Evolutionary conservation across 805 yeast genomes (phyloP), one percentile per base, ranked within the genome.

Genomic region (Zygosaccharomyces kombuchaensis): DNA sequence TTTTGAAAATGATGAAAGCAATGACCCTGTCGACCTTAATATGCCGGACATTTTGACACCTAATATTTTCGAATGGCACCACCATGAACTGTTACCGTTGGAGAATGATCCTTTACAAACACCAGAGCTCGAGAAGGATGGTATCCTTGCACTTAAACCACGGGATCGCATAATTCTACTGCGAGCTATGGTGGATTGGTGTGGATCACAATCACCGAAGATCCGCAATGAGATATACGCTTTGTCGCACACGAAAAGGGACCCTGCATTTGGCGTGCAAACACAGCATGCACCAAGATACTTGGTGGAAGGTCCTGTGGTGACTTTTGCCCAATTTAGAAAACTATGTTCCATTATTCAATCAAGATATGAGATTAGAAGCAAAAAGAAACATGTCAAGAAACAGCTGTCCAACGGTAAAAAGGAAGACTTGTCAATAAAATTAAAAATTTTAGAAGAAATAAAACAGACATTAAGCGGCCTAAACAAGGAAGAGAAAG

Each of bases 161-260:
- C 42, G 26, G 9, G 63, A 62, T 47, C 55, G 63, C 44, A 41
- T 61, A 5, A 55, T 60, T 8, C 35, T 58, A 4, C 44, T 63
- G 29, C 51, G 57, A 34, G 43, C 57, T 2, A 34, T 63, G 34
- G 53, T 55, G 1, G 56, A 58, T 42, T 55, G 64, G 59, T 55
- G 56, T 36, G 44, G 52, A 12, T 46, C 60, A 2, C 51, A 63
- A 34, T 60, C 63, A 1, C 49, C 53, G 4, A 46, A 48, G 29
- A 51, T 63, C 17, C 68, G 60, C 39, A 55, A 55, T 40, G 65
- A 60, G 43, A 56, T 63, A 7, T 53, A 57, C 34, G 51, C 52
- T 16, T 40, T 60, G 5, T 46, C 60, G 17, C 66, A 62, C 46
- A 36, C 51, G 4, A 59, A 53, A 34, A 57, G 57, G 27, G 67